Percentiles rank a stretch among this genome's conserved stretches.
Conservation (phyloP, 805 yeast genomes). For the Candida maltosa region DNA sequence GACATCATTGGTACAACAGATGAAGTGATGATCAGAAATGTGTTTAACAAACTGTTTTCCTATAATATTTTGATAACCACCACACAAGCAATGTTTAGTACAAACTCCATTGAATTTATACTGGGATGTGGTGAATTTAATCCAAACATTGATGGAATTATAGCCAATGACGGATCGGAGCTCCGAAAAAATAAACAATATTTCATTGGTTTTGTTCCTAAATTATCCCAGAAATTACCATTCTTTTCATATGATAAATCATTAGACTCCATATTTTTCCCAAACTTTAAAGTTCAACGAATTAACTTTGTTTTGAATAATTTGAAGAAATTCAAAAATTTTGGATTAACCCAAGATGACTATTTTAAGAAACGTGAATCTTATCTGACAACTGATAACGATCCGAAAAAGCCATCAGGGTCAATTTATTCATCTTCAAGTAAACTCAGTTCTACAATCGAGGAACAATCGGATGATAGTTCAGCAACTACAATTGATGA, state of each 20-base stretch:
- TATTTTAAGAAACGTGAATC: too few species aligned
- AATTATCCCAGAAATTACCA: conserved; percentile 13
- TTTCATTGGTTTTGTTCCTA: conserved; percentile 10
- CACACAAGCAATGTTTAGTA: conserved; percentile 7
- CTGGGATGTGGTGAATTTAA: conserved; percentile 9
- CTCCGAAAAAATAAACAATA: conserved; percentile 5
- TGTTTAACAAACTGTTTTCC: conserved; percentile 12
- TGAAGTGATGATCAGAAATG: conserved; percentile 4
- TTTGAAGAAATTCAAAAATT: conserved; percentile 8
- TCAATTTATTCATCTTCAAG: too few species aligned
- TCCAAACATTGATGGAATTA: conserved; percentile 11
- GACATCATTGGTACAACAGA: conserved; percentile 7
- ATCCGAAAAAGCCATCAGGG: too few species aligned
- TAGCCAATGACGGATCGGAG: conserved; percentile 7
- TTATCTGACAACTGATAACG: too few species aligned
- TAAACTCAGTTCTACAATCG: too few species aligned
- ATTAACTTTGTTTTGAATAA: background rate
- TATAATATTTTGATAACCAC: conserved; percentile 10
- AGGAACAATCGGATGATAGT: too few species aligned
- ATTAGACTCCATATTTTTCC: conserved; percentile 9
- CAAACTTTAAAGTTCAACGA: conserved; percentile 4
- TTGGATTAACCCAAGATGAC: too few species aligned
- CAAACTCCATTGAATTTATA: conserved; percentile 3
- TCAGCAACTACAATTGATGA: too few species aligned
- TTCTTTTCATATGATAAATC: conserved; percentile 7